These are phyloP conservation scores for Mallotus repandus DNA, from an alignment of 441 rosid genomes.

Conservation along the genomic window DNA sequence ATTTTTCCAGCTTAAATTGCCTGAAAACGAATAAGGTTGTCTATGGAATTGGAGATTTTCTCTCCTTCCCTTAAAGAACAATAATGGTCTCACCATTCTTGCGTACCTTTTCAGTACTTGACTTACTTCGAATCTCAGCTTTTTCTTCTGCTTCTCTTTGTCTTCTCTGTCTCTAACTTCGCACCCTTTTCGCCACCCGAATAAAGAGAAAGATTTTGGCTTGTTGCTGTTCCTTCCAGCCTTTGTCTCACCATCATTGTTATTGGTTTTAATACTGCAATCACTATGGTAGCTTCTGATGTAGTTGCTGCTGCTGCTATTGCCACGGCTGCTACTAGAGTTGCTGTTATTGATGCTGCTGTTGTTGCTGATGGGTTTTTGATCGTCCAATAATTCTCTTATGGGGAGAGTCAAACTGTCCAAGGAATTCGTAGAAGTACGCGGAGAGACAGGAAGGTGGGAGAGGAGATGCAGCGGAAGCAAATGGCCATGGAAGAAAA, in stretches of 20 bases:
- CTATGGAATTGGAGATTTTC: constrained; percentile 43
- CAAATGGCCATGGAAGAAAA: constrained; percentile 97
- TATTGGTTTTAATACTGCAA: constrained; percentile 10
- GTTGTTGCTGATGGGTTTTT: constrained; percentile 12
- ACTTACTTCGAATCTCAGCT: constrained; percentile 53
- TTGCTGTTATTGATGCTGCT: constrained; percentile 10
- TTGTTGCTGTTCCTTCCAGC: constrained; percentile 32
- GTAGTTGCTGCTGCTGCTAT: background rate
- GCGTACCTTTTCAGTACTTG: constrained; percentile 58
- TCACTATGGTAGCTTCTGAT: constrained; percentile 4
- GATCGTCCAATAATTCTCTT: constrained; percentile 42
- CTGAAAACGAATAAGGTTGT: constrained; percentile 54
- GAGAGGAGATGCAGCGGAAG: constrained; percentile 96
- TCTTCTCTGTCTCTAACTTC: constrained; percentile 38
- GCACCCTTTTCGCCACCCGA: constrained; percentile 57
- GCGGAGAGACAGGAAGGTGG: constrained; percentile 78
- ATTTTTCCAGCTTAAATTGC: constrained; percentile 37
- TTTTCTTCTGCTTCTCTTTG: constrained; percentile 53
- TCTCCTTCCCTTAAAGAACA: constrained; percentile 53
- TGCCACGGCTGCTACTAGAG: constrained; percentile 8
- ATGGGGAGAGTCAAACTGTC: constrained; percentile 65
- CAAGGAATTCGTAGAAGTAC: constrained; percentile 62
- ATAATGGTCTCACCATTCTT: constrained; percentile 57
- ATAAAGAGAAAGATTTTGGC: constrained; percentile 66
- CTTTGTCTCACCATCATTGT: constrained; percentile 18